Conservation (phyloP, 192 early-diverging fungal genomes). For the Neocallimastix lanati region DNA sequence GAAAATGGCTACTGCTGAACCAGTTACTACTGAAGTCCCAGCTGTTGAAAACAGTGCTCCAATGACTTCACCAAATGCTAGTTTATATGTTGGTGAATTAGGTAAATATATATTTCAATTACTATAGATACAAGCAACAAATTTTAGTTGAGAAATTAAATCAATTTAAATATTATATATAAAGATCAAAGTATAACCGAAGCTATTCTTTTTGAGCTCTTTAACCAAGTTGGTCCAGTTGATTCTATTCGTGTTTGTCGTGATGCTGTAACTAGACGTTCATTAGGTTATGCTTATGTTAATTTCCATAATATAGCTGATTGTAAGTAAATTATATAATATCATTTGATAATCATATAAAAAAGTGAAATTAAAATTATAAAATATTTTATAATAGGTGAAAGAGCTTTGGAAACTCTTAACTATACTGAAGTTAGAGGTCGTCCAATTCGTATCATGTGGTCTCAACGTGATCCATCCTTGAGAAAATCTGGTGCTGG, state of each 20-base stretch:
- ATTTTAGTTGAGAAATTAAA: not conserved
- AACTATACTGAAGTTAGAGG: conserved; percentile 95
- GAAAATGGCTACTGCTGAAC: not conserved
- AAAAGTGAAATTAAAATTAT: not conserved
- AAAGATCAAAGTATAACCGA: conserved; percentile 85
- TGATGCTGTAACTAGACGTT: conserved; percentile 89
- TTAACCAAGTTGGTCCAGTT: conserved; percentile 86
- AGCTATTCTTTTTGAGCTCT: conserved; percentile 92
- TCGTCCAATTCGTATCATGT: conserved; percentile 97
- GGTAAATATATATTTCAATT: conserved; percentile 11
- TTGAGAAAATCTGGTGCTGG: conserved; percentile 75
- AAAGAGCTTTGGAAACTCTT: conserved; percentile 77
- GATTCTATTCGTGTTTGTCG: conserved; percentile 94
- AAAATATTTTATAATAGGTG: conserved; percentile 22
- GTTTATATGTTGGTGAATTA: conserved; percentile 93
- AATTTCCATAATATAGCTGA: conserved; percentile 88
- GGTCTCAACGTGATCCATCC: conserved; percentile 96
- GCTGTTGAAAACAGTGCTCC: conserved; percentile 1
- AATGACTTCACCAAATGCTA: conserved; percentile 16
- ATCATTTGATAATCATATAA: not conserved
- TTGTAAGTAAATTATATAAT: conserved; percentile 22
- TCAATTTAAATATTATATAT: not conserved
- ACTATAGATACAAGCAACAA: conserved; percentile 1
- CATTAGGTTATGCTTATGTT: conserved; percentile 94
- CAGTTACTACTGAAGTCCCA: not conserved